Conservation (phyloP, 371 early-diverging fungal species). For the Neoconidiobolus thromboides region DNA sequence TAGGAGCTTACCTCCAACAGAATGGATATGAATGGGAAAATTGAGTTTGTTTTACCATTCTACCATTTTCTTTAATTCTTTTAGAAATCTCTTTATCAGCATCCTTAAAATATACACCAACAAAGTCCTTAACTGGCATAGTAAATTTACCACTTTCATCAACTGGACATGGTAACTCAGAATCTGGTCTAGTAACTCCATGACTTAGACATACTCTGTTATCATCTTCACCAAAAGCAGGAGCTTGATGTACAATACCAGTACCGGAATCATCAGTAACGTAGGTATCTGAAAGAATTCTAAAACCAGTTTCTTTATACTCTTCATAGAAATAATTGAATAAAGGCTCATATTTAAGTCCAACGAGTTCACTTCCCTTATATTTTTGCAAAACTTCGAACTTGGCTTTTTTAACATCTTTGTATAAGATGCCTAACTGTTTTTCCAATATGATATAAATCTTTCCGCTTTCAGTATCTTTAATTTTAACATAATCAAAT, state of each 20-base stretch:
- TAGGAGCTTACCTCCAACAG: constrained; percentile 45
- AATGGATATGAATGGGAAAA: constrained; percentile 85
- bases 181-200: constrained; percentile 70
- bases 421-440: constrained; percentile 74
- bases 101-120: constrained; percentile 89
- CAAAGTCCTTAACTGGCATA: constrained; percentile 61
- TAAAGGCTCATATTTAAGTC: constrained; percentile 81
- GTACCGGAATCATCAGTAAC: constrained; percentile 97
- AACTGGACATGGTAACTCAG: constrained; percentile 86
- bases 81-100: constrained; percentile 95
- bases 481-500: constrained; percentile 91
- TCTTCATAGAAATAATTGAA: constrained; percentile 65
- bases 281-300: constrained; percentile 77
- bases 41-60: constrained; percentile 78
- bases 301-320: constrained; percentile 68
- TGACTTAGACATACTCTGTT: constrained; percentile 84
- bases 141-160: constrained; percentile 89
- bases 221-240: constrained; percentile 99
- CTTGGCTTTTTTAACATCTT: constrained; percentile 88
- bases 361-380: constrained; percentile 72
- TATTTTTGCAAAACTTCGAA: constrained; percentile 62
- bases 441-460: constrained; percentile 74
- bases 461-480: constrained; percentile 59
- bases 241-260: constrained; percentile 99
- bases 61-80: constrained; percentile 60